phyloP scores from a whole-genome alignment of 202 grass and related monocot species.

The Cymbopogon flexuosus region DNA sequence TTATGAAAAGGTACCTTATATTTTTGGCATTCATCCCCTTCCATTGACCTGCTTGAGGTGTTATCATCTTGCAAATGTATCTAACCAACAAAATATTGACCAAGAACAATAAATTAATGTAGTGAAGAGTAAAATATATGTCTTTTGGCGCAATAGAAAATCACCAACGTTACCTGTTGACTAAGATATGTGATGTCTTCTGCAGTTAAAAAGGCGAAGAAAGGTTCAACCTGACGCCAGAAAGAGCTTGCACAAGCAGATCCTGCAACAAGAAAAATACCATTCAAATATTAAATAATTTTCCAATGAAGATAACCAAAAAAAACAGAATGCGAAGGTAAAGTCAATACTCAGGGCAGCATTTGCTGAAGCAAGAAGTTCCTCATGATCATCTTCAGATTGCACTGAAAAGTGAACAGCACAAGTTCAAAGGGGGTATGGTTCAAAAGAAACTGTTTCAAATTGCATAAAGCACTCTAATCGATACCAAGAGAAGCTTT shows the following conservation, averaged over 20 bases:
- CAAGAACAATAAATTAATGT: constrained; percentile 28
- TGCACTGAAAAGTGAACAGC: constrained; percentile 55
- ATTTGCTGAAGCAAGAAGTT: constrained; percentile 72
- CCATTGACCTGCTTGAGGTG: constrained; percentile 35
- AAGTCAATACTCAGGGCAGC: constrained; percentile 58
- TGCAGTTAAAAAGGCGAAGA: constrained; percentile 57
- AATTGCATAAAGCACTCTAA: constrained; percentile 12
- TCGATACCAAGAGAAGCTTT: constrained; percentile 18
- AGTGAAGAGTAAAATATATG: constrained; percentile 21
- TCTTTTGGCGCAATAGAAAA: constrained; percentile 33
- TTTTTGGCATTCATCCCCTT: constrained; percentile 48
- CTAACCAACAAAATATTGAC: constrained; percentile 48
- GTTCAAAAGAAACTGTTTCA: background rate
- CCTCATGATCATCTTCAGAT: constrained; percentile 73
- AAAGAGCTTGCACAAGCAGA: constrained; percentile 42
- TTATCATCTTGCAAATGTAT: constrained; percentile 46
- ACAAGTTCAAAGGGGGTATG: constrained; percentile 21
- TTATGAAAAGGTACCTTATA: constrained; percentile 49
- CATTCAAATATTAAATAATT: constrained; percentile 17
- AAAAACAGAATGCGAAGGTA: constrained; percentile 36
- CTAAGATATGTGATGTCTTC: constrained; percentile 63
- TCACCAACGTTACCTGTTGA: constrained; percentile 53
- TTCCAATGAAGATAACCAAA: background rate
- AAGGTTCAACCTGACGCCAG: constrained; percentile 68
- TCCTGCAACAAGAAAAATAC: constrained; percentile 46